Conservation (phyloP, 352 stramenopile species). For the Phytophthora syringae region DNA sequence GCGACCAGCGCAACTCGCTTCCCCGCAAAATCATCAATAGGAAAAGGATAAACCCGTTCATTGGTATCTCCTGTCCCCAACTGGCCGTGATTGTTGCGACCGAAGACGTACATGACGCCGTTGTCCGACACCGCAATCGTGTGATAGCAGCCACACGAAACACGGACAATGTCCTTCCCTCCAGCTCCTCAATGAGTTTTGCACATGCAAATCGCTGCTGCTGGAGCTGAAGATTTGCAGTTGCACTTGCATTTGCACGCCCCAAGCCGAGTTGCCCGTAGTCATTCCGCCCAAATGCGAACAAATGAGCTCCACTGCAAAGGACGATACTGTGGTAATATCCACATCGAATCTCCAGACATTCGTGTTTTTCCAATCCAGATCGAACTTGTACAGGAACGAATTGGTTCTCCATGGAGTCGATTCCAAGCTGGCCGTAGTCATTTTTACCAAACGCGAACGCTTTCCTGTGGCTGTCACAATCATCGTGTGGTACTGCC, state of each 20-base stretch:
- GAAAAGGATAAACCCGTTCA: constrained; percentile 85
- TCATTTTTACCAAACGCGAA: constrained; percentile 95
- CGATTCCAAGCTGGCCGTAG: constrained; percentile 92
- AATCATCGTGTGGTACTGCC: constrained; percentile 92
- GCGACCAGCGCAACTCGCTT: constrained; percentile 90
- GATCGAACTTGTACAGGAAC: constrained; percentile 56
- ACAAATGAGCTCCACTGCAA: constrained; percentile 70
- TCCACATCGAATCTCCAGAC: constrained; percentile 85
- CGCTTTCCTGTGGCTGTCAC: constrained; percentile 70
- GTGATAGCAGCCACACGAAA: constrained; percentile 94
- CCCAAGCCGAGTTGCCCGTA: constrained; percentile 94
- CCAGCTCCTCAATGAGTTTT: constrained; percentile 69
- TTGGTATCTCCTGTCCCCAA: constrained; percentile 91
- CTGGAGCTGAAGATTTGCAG: constrained; percentile 66
- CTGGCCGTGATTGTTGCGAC: constrained; percentile 95
- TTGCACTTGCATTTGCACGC: constrained; percentile 34
- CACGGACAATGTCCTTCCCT: constrained; percentile 86
- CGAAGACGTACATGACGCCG: constrained; percentile 93
- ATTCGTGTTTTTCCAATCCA: constrained; percentile 70
- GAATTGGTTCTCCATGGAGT: constrained; percentile 73
- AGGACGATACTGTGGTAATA: constrained; percentile 94
- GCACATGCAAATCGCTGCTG: constrained; percentile 71
- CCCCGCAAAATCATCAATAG: constrained; percentile 91
- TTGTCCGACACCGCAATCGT: constrained; percentile 88
- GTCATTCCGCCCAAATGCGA: constrained; percentile 92